phyloP scores from a whole-genome alignment of 106 monocot genomes.

The Dendrobium catenatum region DNA sequence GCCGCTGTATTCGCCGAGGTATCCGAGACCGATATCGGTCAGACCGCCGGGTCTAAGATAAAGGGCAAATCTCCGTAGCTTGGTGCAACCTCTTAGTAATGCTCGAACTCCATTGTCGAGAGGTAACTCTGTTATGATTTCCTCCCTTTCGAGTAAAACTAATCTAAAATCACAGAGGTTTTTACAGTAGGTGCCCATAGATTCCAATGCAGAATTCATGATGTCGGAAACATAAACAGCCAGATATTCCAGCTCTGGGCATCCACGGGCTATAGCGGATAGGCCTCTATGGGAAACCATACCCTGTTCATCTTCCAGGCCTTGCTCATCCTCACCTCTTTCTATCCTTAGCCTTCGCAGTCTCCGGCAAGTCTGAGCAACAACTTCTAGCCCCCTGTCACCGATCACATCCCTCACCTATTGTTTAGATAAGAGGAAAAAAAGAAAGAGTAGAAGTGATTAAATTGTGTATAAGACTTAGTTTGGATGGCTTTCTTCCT shows the following conservation, averaged over 20 bases:
- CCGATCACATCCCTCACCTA: constrained; percentile 89
- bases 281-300: constrained; percentile 74
- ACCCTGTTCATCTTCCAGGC: constrained; percentile 86
- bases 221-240: constrained; percentile 89
- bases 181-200: constrained; percentile 53
- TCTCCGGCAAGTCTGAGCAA: constrained; percentile 62
- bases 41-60: constrained; percentile 79
- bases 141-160: constrained; percentile 65
- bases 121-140: constrained; percentile 60
- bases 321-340: constrained; percentile 79
- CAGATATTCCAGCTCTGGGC: constrained; percentile 68
- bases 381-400: constrained; percentile 71
- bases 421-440: not conserved
- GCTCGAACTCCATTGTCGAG: constrained; percentile 81
- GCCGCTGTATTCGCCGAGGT: constrained; percentile 50
- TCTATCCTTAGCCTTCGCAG: constrained; percentile 77
- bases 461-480: not conserved
- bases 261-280: constrained; percentile 60
- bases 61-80: constrained; percentile 75
- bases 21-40: constrained; percentile 61
- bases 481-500: no score
- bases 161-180: constrained; percentile 72
- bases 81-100: constrained; percentile 64
- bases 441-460: not conserved
- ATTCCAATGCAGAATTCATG: constrained; percentile 60